Base-by-base conservation (phyloP, 2,329 filamentous ascomycete species). In the Aspergillus niger region DNA sequence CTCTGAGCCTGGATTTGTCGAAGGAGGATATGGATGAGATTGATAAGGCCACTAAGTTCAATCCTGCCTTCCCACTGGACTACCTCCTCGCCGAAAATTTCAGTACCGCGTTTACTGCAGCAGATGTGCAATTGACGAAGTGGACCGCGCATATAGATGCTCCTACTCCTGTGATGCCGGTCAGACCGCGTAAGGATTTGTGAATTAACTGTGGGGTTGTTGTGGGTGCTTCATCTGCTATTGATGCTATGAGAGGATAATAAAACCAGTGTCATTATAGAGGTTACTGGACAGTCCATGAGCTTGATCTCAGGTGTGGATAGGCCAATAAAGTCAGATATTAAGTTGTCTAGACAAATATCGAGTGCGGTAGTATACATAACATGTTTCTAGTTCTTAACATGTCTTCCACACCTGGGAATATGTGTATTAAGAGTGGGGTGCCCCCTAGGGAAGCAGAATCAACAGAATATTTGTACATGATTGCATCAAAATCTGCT, bases 21-120 rank as follows among this genome's bases (percentile, higher is more conserved):
- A 76, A 82, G 2, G 79, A 83, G 15, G 84, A 89, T 61, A 76
- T 88, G 13, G 71, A 77, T 41, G 79, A 82, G 62, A 83, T 89
- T 59, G 85, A 89, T 63, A 71, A 69, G 2, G 80, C 82, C 11
- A 74, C 76, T 50, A 69, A 77, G 5, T 89, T 89, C 64, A 82
- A 87, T 20, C 36, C 80, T 28, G 85, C 48, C 1, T 79, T 81
- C 58, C 79, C 79, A 30, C 53, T 61, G 17, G 50, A 43, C 44
- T 58, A 58, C 39, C 47, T 60, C 11, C 56, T 60, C 26, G 22
- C 51, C 7, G 54, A 38, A 11, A 41, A 57, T 15, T 63, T 58
- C 24, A 55, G 54, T 22, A 39, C 59, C 20, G 41, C 43, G 2
- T 53, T 58, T 17, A 63, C 58, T 22, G 58, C 61, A 17, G 58